A percentile compares a stretch with the other conserved stretches of the same genome.
Evolutionary conservation across 352 stramenopile species (phyloP).

Genomic region (Pythium rhizo-oryzae): DNA sequence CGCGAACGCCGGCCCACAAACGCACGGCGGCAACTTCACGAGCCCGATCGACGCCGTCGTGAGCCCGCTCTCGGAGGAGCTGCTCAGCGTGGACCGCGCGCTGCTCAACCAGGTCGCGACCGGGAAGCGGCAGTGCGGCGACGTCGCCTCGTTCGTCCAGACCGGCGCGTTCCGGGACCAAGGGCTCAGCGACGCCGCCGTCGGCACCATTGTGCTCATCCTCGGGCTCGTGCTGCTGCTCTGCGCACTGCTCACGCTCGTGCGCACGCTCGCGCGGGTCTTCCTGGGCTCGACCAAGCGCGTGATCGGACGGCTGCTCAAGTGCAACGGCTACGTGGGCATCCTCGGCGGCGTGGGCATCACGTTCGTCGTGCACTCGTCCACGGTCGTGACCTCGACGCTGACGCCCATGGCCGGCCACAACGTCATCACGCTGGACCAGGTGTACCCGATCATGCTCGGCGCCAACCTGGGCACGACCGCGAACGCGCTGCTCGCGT

Average conservation of each 20-base stretch:
- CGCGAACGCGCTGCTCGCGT: conserved; percentile 83
- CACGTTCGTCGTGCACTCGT: conserved; percentile 91
- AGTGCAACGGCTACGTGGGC: conserved; percentile 90
- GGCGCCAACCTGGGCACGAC: conserved; percentile 94
- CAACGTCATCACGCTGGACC: conserved; percentile 85
- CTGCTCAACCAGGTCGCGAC: conserved; percentile 29
- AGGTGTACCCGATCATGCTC: conserved; percentile 90
- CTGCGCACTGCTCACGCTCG: conserved; percentile 46
- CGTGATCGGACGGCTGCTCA: conserved; percentile 86
- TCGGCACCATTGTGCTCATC: conserved; percentile 47
- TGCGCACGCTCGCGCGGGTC: conserved; percentile 60
- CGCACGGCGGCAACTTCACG: conserved; percentile 21
- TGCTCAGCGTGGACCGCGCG: conserved; percentile 24
- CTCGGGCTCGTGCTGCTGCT: conserved; percentile 57
- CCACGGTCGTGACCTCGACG: conserved; percentile 90
- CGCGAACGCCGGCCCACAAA: conserved; percentile 36
- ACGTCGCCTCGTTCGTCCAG: conserved; percentile 38
- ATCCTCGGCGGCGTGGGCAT: conserved; percentile 85
- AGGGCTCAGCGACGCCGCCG: conserved; percentile 41
- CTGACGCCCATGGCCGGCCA: conserved; percentile 89
- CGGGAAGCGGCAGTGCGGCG: conserved; percentile 34
- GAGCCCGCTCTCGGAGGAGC: conserved; percentile 17
- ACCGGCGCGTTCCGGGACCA: conserved; percentile 38
- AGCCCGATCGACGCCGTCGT: conserved; percentile 30
- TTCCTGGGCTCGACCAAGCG: conserved; percentile 84